Conservation (phyloP, 441 rosid genomes). For the Gossypium trilobum region DNA sequence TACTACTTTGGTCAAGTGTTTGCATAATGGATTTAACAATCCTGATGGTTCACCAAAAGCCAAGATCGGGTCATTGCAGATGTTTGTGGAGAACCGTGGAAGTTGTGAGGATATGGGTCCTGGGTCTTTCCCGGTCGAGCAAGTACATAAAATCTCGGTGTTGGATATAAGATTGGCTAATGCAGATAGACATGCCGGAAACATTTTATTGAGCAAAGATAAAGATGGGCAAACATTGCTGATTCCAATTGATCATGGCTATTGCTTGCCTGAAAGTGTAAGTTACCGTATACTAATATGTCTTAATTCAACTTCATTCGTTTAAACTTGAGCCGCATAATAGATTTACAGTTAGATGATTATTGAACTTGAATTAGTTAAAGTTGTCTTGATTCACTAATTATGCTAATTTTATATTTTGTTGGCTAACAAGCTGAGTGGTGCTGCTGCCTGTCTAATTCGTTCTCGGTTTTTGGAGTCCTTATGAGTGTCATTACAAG, state of each 20-base stretch:
- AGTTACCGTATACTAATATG: slow-evolving; percentile 17
- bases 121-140: slow-evolving; percentile 51
- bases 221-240: slow-evolving; percentile 35
- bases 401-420: not conserved
- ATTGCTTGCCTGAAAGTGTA: slow-evolving; percentile 79
- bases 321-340: not conserved
- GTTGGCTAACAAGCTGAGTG: not conserved
- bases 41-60: slow-evolving; percentile 26
- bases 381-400: not conserved
- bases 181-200: slow-evolving; percentile 81
- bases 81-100: slow-evolving; percentile 55
- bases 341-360: not conserved
- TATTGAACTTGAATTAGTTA: not conserved
- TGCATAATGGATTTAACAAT: slow-evolving; percentile 58
- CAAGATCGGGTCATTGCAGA: slow-evolving; percentile 74
- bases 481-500: not conserved
- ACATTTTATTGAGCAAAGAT: slow-evolving; percentile 45
- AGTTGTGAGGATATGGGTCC: slow-evolving; percentile 87
- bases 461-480: not conserved
- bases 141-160: slow-evolving; percentile 70
- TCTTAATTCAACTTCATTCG: slow-evolving; percentile 1
- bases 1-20: slow-evolving; percentile 48
- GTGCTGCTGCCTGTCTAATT: not conserved
- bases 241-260: slow-evolving; percentile 84
- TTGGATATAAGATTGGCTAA: slow-evolving; percentile 73